Evolutionary conservation across 164 flowering plant genomes (phyloP).

Genomic region (Chimonanthus salicifolius): DNA sequence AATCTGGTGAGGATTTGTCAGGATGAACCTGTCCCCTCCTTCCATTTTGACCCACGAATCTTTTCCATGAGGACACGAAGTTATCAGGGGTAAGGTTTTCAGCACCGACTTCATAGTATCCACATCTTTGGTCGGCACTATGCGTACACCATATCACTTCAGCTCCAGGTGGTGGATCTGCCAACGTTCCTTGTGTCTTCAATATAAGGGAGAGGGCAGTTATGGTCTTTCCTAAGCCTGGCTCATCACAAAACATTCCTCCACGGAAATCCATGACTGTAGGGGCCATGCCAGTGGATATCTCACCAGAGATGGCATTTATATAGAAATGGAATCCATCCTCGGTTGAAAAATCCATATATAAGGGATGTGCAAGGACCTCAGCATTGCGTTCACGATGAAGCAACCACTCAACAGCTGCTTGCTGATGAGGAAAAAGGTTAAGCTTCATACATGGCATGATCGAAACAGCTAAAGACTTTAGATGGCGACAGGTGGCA

Average conservation of each 20-base stretch:
- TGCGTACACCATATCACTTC: slow-evolving; percentile 64
- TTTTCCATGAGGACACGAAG: slow-evolving; percentile 20
- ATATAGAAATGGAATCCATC: slow-evolving; percentile 70
- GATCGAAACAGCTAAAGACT: slow-evolving; percentile 56
- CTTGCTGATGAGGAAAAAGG: slow-evolving; percentile 89
- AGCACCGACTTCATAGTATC: slow-evolving; percentile 70
- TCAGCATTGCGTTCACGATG: slow-evolving; percentile 59
- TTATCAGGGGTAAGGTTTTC: slow-evolving; percentile 19
- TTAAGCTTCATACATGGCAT: slow-evolving; percentile 92
- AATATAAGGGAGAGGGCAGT: slow-evolving; percentile 88
- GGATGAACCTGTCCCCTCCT: slow-evolving; percentile 36
- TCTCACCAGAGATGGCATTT: slow-evolving; percentile 68
- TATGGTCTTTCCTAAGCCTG: slow-evolving; percentile 94
- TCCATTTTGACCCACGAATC: slow-evolving; percentile 27
- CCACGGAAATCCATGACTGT: slow-evolving; percentile 78
- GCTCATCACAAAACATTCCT: slow-evolving; percentile 99
- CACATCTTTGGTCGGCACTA: slow-evolving; percentile 60
- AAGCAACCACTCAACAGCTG: slow-evolving; percentile 96
- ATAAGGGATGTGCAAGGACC: slow-evolving; percentile 70
- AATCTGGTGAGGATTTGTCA: slow-evolving; percentile 24
- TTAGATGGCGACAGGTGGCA: slow-evolving; percentile 77
- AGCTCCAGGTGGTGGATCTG: slow-evolving; percentile 72
- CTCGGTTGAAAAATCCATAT: slow-evolving; percentile 47
- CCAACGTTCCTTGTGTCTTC: slow-evolving; percentile 82
- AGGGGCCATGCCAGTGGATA: slow-evolving; percentile 53